Evolutionary conservation across 371 early-diverging fungal species (phyloP).

Genomic region (Catenaria anguillulae): DNA sequence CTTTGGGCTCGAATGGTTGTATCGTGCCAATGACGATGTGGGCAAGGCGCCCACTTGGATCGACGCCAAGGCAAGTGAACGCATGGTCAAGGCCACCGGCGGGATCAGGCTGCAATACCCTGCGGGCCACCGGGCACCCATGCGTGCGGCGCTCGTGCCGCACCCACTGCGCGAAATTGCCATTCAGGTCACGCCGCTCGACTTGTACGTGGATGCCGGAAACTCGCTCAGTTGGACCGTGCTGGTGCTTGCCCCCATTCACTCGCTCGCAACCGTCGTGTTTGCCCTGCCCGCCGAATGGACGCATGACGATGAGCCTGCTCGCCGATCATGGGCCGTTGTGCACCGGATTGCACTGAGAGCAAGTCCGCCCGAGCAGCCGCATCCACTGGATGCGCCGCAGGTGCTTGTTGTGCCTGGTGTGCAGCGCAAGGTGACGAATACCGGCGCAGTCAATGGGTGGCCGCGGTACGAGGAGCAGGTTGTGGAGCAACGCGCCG

Average conservation of each 20-base stretch:
- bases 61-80: too few relatives aligned
- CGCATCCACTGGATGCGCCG: not conserved
- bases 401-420: not conserved
- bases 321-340: too few relatives aligned
- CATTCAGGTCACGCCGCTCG: not conserved
- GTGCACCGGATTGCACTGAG: not conserved
- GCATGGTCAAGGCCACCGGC: not conserved
- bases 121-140: not conserved
- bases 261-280: not conserved
- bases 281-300: not conserved
- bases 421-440: too few relatives aligned
- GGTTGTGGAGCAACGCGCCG: too few relatives aligned
- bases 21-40: not conserved
- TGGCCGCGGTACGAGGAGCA: too few relatives aligned
- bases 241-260: not conserved
- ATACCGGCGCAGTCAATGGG: too few relatives aligned
- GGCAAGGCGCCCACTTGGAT: too few relatives aligned
- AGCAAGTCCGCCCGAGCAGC: not conserved
- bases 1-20: not conserved
- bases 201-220: too few relatives aligned
- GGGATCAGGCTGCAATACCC: not conserved
- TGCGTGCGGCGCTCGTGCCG: not conserved
- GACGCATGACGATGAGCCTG: too few relatives aligned
- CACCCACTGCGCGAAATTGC: too few relatives aligned
- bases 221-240: not conserved